A percentile compares a stretch with the other conserved stretches of the same genome.
Evolutionary conservation across 1,284 basidiomycete genomes (phyloP).

Genomic region (Amylostereum areolatum): DNA sequence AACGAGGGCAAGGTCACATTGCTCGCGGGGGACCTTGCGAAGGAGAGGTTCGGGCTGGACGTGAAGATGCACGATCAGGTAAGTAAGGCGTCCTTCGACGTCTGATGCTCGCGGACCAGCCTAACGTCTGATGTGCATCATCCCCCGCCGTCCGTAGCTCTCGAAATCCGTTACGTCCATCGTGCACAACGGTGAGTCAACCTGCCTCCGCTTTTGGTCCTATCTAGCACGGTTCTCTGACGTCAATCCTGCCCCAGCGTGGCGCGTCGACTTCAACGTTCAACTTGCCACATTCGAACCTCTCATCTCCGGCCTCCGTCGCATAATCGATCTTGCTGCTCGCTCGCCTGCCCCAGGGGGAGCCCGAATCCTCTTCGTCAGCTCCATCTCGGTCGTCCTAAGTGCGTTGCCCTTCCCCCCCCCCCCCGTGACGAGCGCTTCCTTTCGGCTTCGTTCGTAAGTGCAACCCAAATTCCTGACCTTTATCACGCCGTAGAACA

Average conservation of each 20-base stretch:
- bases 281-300: constrained; percentile 15
- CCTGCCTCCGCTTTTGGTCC: background rate
- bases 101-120: too few species aligned
- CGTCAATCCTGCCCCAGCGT: constrained; percentile 10
- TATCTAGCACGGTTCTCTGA: background rate
- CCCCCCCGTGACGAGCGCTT: background rate
- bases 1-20: background rate
- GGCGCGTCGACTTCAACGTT: constrained; percentile 19
- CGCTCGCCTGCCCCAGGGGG: constrained; percentile 7
- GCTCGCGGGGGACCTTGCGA: background rate
- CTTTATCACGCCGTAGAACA: constrained; percentile 6
- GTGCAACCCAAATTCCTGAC: background rate
- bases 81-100: too few species aligned
- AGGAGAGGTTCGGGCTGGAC: background rate
- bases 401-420: constrained; percentile 13
- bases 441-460: background rate
- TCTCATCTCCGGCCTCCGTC: constrained; percentile 11
- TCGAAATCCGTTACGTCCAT: constrained; percentile 6
- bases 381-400: constrained; percentile 25
- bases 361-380: constrained; percentile 29
- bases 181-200: constrained; percentile 10
- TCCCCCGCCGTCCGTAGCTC: too few species aligned
- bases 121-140: too few species aligned
- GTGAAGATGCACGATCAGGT: constrained; percentile 9
- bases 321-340: constrained; percentile 16